Evolutionary conservation across 208 protist genomes (phyloP), one percentile per base, ranked within the genome.

Genomic region (Trypanosoma avium): DNA sequence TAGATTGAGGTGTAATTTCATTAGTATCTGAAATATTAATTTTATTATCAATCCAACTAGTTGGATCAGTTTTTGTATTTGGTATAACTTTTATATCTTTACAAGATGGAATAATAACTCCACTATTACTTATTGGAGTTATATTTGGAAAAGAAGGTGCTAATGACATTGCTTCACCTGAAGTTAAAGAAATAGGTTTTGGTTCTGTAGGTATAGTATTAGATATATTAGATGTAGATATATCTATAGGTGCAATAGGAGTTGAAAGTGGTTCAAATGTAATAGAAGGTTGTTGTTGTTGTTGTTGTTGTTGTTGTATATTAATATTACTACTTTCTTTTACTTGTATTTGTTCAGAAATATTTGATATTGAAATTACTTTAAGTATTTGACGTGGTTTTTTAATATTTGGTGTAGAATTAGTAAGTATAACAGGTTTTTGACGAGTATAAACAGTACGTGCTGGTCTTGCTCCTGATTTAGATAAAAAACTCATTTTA

Each of bases 401-500:
- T 13, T 4, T 38, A 38, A 10, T 30, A 17, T 19, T 61, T 12
- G 55, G 7, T 8, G 55, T 38, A 45, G 55, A 8, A 45, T 4
- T 43, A 15, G 19, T 19, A 17, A 19, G n/a, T n/a, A 26, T 13
- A 35, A 26, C 38, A 55, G 17, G 22, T 6, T 46, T 0, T 12
- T 9, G 7, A 19, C 19, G 38, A 21, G 13, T 45, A 54, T 48
- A 56, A 4, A 15, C 29, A 27, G 46, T 26, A 17, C 61, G 42
- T 15, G 66, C 46, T 36, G 52, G 54, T 24, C 54, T 69, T n/a
- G 75, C 74, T 6, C 74, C 79, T 12, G 75, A 58, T 21, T 42
- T 61, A 13, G 65, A 57, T 13, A 95, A 63, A 61, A 92, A 85
- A 59, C 67, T 81, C 35, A 75, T 70, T 26, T 72, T 86, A 48